Percentiles rank a stretch among this genome's conserved stretches.
These are phyloP conservation scores for Gossypioides kirkii DNA, from an alignment of 345 rosid genomes.

Conservation along the genomic window DNA sequence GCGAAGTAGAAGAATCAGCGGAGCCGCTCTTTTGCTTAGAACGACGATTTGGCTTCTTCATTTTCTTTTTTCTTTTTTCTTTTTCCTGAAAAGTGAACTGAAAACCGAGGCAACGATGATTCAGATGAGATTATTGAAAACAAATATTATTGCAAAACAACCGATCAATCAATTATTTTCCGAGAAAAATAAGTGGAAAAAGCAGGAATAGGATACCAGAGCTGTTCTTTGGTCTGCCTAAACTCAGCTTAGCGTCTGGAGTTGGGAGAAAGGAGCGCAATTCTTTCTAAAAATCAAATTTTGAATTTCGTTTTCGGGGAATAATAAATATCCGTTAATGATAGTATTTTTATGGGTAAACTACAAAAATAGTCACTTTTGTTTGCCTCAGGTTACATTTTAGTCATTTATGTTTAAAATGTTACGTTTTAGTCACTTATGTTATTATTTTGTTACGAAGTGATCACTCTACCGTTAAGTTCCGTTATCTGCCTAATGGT, in stretches of 20 bases:
- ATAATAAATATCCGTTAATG: too few relatives aligned
- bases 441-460: too few relatives aligned
- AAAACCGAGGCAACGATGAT: neutral
- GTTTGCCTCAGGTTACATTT: too few relatives aligned
- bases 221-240: neutral
- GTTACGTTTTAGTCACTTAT: too few relatives aligned
- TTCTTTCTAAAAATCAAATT: neutral
- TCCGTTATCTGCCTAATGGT: too few relatives aligned
- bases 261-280: slow-evolving; percentile 6
- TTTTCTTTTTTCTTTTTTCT: slow-evolving; percentile 12
- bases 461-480: too few relatives aligned
- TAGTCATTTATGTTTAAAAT: too few relatives aligned
- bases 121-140: neutral
- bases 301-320: neutral
- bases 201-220: neutral
- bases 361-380: too few relatives aligned
- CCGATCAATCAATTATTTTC: neutral
- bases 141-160: neutral
- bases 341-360: too few relatives aligned
- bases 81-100: neutral
- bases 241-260: neutral
- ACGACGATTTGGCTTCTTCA: slow-evolving; percentile 63
- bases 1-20: slow-evolving; percentile 31
- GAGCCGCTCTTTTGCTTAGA: slow-evolving; percentile 34
- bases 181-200: neutral